These are phyloP conservation scores for Omphalotus guepiniiformis DNA, from an alignment of 768 basidiomycete genomes.

Conservation along the genomic window DNA sequence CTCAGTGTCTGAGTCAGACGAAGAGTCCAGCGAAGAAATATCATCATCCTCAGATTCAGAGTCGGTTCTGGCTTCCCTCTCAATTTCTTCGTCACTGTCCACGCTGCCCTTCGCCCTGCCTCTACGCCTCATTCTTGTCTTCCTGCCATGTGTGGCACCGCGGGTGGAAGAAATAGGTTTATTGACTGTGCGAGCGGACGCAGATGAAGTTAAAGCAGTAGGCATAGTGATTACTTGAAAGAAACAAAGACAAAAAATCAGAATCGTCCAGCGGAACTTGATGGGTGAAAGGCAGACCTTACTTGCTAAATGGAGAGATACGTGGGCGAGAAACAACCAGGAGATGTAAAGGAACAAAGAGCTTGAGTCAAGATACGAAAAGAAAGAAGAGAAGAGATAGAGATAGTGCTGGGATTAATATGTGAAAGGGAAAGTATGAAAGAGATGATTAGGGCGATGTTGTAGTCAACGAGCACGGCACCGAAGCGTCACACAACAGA, in stretches of 20 bases:
- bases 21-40: conserved; percentile 53
- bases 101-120: conserved; percentile 55
- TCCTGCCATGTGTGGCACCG: not conserved
- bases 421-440: conserved; percentile 1
- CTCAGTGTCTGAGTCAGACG: conserved; percentile 69
- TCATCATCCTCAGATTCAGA: conserved; percentile 63
- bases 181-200: conserved; percentile 26
- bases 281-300: conserved; percentile 23
- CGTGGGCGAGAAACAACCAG: conserved; percentile 16
- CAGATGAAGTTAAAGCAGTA: conserved; percentile 33
- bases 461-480: conserved; percentile 3
- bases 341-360: conserved; percentile 1
- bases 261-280: conserved; percentile 9
- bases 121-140: conserved; percentile 50
- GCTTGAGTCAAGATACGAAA: not conserved
- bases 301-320: conserved; percentile 29
- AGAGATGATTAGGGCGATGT: not conserved
- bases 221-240: conserved; percentile 39
- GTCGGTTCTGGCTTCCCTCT: conserved; percentile 66
- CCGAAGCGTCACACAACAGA: not conserved
- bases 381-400: not conserved
- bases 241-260: conserved; percentile 16
- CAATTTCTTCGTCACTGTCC: conserved; percentile 76
- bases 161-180: conserved; percentile 23
- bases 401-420: no score